These are phyloP conservation scores for Bacidia rubella DNA, from an alignment of 495 filamentous ascomycete genomes.

Conservation along the genomic window DNA sequence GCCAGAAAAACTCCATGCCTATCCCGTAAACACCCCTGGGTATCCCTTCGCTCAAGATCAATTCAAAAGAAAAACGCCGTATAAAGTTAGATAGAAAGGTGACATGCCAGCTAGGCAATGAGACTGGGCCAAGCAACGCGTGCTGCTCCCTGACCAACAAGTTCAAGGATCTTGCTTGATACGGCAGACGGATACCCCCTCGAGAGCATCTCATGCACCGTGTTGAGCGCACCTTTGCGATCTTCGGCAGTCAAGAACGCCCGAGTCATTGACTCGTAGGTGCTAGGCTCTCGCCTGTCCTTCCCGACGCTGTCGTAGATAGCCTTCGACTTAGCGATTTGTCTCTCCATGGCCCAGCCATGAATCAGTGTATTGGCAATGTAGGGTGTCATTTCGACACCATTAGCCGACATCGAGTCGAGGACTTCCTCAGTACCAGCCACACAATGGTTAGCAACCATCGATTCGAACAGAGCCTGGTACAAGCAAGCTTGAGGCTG, in stretches of 20 bases:
- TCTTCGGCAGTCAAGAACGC: constrained; percentile 79
- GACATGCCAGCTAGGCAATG: constrained; percentile 3
- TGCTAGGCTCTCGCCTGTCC: constrained; percentile 81
- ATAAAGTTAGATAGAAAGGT: not conserved
- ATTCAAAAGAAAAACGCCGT: constrained; percentile 1
- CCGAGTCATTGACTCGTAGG: constrained; percentile 98
- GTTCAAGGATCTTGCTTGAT: constrained; percentile 76
- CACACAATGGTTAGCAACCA: constrained; percentile 87
- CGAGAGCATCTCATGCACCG: constrained; percentile 82
- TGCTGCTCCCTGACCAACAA: constrained; percentile 53
- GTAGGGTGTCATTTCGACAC: constrained; percentile 84
- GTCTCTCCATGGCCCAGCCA: constrained; percentile 79
- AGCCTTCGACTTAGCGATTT: constrained; percentile 61
- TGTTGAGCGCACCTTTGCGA: constrained; percentile 51
- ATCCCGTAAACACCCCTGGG: constrained; percentile 8
- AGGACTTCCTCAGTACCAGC: constrained; percentile 61
- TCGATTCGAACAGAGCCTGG: constrained; percentile 88
- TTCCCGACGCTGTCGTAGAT: constrained; percentile 64
- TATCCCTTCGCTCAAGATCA: constrained; percentile 4
- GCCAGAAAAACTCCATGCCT: not conserved
- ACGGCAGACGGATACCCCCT: constrained; percentile 87
- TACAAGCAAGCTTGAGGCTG: constrained; percentile 73
- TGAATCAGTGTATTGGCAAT: constrained; percentile 99
- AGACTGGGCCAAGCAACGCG: constrained; percentile 10
- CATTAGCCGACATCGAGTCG: constrained; percentile 51